phyloP scores from a whole-genome alignment of 116 monocot species.

The Cymodocea nodosa region DNA sequence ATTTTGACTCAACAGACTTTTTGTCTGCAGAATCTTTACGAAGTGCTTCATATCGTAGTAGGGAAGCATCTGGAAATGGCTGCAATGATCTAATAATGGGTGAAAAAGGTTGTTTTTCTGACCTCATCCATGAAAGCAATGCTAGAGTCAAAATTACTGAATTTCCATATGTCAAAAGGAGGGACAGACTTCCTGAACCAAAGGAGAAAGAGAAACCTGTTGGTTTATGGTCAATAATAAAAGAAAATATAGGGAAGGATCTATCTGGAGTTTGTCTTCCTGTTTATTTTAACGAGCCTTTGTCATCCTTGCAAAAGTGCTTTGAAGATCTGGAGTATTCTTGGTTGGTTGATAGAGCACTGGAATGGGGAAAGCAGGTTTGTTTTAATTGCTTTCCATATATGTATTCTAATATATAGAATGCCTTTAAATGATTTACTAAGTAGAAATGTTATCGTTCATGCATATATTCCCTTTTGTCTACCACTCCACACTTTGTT shows the following conservation, averaged over 20 bases:
- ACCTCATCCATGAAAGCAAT: constrained; percentile 12
- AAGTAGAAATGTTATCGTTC: too few species aligned
- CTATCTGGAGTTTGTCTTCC: constrained; percentile 95
- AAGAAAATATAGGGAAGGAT: constrained; percentile 97
- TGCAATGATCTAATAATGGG: constrained; percentile 13
- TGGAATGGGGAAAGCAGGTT: constrained; percentile 92
- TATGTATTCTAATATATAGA: too few species aligned
- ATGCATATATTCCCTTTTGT: too few species aligned
- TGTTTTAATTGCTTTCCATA: not conserved
- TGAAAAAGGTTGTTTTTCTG: constrained; percentile 15
- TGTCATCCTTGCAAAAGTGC: constrained; percentile 87
- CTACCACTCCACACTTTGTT: too few species aligned
- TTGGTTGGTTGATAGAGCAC: constrained; percentile 71
- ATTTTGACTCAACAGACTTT: constrained; percentile 78
- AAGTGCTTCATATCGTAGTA: constrained; percentile 74
- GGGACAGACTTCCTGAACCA: constrained; percentile 78
- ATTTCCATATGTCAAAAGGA: constrained; percentile 62
- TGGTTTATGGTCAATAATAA: constrained; percentile 93
- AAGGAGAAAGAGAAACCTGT: constrained; percentile 92
- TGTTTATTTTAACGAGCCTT: constrained; percentile 94
- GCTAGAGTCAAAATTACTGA: constrained; percentile 31
- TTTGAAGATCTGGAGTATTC: constrained; percentile 97
- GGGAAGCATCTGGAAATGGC: constrained; percentile 38
- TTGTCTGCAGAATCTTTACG: constrained; percentile 71
- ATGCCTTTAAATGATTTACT: too few species aligned